Conservation (phyloP, 164 flowering plant species). For the Kalanchoe fedtschenkoi region DNA sequence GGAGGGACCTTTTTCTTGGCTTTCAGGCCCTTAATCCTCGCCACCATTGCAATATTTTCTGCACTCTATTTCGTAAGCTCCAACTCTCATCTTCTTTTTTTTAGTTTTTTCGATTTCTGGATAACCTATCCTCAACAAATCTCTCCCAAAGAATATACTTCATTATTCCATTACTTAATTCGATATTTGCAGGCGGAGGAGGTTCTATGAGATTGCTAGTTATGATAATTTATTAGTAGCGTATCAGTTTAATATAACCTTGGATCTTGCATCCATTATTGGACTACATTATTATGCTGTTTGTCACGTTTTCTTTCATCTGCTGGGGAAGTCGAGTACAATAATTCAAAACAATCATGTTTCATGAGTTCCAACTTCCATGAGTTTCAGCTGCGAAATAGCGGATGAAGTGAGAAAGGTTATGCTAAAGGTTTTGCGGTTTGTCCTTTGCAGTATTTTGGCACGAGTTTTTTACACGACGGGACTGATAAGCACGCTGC, state of each 20-base stretch:
- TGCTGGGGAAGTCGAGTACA: neutral
- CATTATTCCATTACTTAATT: neutral
- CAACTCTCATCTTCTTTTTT: neutral
- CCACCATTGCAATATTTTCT: conserved; percentile 45
- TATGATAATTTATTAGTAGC: no score
- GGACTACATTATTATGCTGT: no score
- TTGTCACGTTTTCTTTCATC: neutral
- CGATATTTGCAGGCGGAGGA: no score
- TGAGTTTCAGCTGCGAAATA: no score
- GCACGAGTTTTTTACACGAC: conserved; percentile 67
- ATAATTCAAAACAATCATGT: no score
- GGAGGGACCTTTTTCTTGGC: conserved; percentile 93
- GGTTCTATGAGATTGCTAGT: no score
- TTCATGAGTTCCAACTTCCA: no score
- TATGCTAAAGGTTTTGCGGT: neutral
- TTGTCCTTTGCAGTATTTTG: conserved; percentile 52
- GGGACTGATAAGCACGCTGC: conserved; percentile 26
- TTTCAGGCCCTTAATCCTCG: conserved; percentile 77
- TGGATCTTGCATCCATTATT: no score
- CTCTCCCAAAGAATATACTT: neutral
- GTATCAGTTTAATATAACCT: no score
- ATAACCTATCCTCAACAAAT: neutral
- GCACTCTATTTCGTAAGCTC: conserved; percentile 70
- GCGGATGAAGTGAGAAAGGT: no score
- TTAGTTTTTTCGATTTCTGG: neutral